Conservation (phyloP, 176 grass and related monocot genomes). For the maize (Zea mays) region Zm-B73-REFERENCE-NAM-5.0 NC_050097.1:43009001-43009500, state of each 20-base stretch:
- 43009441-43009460: no score
- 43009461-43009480: constrained; percentile 11
- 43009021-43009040: not conserved
- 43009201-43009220: not conserved
- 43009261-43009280: not conserved
- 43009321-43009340: constrained; percentile 35
- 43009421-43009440: not conserved
- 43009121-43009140: not conserved
- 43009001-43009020: not conserved
- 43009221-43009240: no score
- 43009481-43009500: not conserved
- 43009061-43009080: constrained; percentile 8
- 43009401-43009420: not conserved
- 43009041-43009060: constrained; percentile 6
- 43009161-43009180: not conserved
- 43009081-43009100: not conserved
- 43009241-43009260: not conserved
- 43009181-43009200: not conserved
- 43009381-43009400: not conserved
- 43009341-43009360: not conserved
- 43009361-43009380: constrained; percentile 10
- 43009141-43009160: not conserved
- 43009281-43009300: constrained; percentile 32
- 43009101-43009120: not conserved
- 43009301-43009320: constrained; percentile 36